Evolutionary conservation across 805 yeast species (phyloP), one percentile per base, ranked within the genome.

Genomic region (Pichia kluyveri): DNA sequence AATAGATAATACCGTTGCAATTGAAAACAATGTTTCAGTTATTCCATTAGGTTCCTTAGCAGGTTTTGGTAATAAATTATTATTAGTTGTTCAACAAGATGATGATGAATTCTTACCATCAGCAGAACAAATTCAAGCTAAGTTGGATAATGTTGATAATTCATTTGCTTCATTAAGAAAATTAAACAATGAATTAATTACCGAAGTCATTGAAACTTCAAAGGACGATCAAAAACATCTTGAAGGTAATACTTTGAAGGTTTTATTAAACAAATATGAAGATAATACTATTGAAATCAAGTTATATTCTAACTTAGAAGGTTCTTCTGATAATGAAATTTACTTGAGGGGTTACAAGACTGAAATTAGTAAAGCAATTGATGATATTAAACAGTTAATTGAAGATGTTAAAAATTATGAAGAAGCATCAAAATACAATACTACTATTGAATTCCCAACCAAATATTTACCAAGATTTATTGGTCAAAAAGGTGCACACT

Each of bases 401-500:
- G 76, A 73, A 30, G 76, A 72, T 47, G 65, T 72, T 36, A 62
- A 68, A 47, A 67, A 67, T 51, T 66, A 65, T 49, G 71, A 65
- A 45, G 56, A 55, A 47, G 70, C 70, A 11, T 65, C 68, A 12
- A 67, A 67, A 37, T 72, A 72, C 65, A 57, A 60, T 49, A 61
- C 75, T 17, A 68, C 76, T 18, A 66, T 83, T 46, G 72, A 70
- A 31, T 80, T 88, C 61, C 95, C 96, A 52, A 66, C 80, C 2
- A 68, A 72, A 45, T 77, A 80, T 43, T 69, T 91, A 51, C 76
- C 93, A 30, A 81, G 93, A 67, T 72, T 95, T 46, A 88, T 93
- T 65, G 99, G 99, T 56, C 85, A 83, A 62, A 85, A 79, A 51
- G 99, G 99, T 48, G 69, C 86, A 40, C 79, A 80, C 60, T 68